These are phyloP conservation scores for Talaromyces sp. DNA, from an alignment of 2,329 filamentous ascomycete genomes.

Conservation along the genomic window DNA sequence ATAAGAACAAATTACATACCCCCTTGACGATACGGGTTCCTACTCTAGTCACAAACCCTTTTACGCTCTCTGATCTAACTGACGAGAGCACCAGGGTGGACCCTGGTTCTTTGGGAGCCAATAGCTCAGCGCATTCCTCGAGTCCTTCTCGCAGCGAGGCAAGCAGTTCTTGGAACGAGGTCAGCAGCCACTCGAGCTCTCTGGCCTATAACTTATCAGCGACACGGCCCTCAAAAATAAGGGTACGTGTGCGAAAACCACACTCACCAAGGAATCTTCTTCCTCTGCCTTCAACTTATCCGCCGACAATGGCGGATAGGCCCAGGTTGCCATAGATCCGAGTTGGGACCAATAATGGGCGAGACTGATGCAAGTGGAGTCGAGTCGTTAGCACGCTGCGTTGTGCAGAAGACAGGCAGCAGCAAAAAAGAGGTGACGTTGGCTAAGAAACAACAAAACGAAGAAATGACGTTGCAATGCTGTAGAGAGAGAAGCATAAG, in stretches of 20 bases:
- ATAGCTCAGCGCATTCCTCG: constrained; percentile 80
- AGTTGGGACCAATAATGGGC: not conserved
- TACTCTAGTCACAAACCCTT: constrained; percentile 84
- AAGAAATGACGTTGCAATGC: constrained; percentile 8
- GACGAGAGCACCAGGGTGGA: constrained; percentile 88
- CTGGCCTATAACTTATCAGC: constrained; percentile 35
- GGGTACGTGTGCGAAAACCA: not conserved
- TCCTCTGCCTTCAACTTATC: constrained; percentile 49
- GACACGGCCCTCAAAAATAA: not conserved
- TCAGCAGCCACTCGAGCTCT: constrained; percentile 61
- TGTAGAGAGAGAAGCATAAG: not conserved
- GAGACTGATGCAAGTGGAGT: not conserved
- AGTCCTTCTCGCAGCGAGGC: constrained; percentile 64
- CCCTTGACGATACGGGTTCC: constrained; percentile 90
- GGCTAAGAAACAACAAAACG: not conserved
- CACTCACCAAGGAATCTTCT: constrained; percentile 46
- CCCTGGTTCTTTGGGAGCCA: constrained; percentile 78
- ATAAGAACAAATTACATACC: constrained; percentile 46
- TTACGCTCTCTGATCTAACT: constrained; percentile 79
- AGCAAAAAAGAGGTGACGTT: constrained; percentile 4
- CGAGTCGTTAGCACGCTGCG: not conserved
- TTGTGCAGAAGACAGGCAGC: not conserved
- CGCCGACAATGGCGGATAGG: constrained; percentile 54
- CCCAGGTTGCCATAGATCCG: constrained; percentile 53
- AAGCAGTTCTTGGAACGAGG: constrained; percentile 57